Conservation (phyloP, 2,329 filamentous ascomycete species). For the Apiospora aurea region DNA sequence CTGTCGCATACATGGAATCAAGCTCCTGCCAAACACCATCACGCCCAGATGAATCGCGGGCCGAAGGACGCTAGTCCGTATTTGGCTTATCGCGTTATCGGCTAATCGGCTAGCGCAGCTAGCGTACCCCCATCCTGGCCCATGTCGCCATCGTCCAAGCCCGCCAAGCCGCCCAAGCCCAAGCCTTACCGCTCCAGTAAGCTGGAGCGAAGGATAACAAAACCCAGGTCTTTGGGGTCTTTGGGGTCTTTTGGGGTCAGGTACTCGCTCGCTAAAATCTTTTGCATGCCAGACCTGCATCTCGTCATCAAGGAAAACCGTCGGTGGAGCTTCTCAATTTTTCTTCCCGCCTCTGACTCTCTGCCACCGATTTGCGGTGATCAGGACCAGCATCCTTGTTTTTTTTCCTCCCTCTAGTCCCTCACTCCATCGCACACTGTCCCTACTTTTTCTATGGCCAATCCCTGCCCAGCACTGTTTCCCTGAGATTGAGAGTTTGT, state of each 20-base stretch:
- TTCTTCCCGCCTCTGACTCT: slow-evolving; percentile 2
- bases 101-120: background rate
- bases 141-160: background rate
- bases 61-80: background rate
- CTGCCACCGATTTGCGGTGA: background rate
- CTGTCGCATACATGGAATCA: background rate
- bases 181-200: slow-evolving; percentile 19
- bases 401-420: no score
- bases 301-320: slow-evolving; percentile 13
- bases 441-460: slow-evolving; percentile 7
- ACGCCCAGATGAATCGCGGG: background rate
- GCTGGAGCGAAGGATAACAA: background rate
- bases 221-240: slow-evolving; percentile 18
- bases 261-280: slow-evolving; percentile 19
- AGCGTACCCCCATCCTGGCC: background rate
- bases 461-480: slow-evolving; percentile 17
- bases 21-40: background rate
- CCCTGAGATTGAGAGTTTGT: background rate
- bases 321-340: slow-evolving; percentile 15
- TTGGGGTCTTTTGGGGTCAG: slow-evolving; percentile 12
- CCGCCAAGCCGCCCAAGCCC: background rate
- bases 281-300: slow-evolving; percentile 20
- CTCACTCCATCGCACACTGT: slow-evolving; percentile 2
- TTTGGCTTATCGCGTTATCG: slow-evolving; percentile 3
- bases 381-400: background rate